These are phyloP conservation scores for Pseudogymnoascus sp. DNA, from an alignment of 2,329 filamentous ascomycete species.

Conservation along the genomic window DNA sequence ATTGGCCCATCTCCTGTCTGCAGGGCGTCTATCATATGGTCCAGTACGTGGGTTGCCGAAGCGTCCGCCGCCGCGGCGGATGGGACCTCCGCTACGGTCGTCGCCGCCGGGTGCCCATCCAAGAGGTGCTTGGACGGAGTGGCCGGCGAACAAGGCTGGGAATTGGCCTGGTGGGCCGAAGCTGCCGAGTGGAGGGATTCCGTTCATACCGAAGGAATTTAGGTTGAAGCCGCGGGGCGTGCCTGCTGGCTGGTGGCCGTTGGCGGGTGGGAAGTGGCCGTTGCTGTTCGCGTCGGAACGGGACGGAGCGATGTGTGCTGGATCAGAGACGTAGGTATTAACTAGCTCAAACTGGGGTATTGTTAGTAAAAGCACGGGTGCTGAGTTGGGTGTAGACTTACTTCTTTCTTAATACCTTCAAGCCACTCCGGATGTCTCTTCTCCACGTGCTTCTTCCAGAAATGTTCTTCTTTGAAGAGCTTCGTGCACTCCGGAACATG, in stretches of 20 bases:
- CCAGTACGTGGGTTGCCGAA: conserved; percentile 55
- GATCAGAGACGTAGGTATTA: conserved; percentile 90
- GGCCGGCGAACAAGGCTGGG: conserved; percentile 48
- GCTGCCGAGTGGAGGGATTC: conserved; percentile 49
- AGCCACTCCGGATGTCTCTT: conserved; percentile 91
- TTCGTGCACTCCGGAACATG: conserved; percentile 95
- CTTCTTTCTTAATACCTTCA: conserved; percentile 72
- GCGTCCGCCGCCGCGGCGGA: conserved; percentile 60
- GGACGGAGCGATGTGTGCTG: conserved; percentile 87
- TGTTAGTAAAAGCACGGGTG: conserved; percentile 28
- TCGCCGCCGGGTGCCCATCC: conserved; percentile 45
- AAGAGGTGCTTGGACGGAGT: conserved; percentile 34
- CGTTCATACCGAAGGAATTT: conserved; percentile 58
- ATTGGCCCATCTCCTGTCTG: conserved; percentile 42
- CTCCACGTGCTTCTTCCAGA: conserved; percentile 97
- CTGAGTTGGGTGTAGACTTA: conserved; percentile 40
- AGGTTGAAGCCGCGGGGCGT: conserved; percentile 91
- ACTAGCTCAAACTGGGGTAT: conserved; percentile 68
- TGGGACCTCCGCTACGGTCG: conserved; percentile 55
- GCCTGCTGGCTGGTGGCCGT: conserved; percentile 67
- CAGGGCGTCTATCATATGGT: conserved; percentile 65
- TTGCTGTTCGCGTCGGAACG: conserved; percentile 92
- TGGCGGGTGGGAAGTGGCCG: conserved; percentile 81
- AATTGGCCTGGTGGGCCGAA: conserved; percentile 47
- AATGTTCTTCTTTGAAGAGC: conserved; percentile 92